A percentile compares a stretch with the other conserved stretches of the same genome.
Evolutionary conservation across 306 rosid genomes (phyloP).

Genomic region (Cyamopsis tetragonoloba): DNA sequence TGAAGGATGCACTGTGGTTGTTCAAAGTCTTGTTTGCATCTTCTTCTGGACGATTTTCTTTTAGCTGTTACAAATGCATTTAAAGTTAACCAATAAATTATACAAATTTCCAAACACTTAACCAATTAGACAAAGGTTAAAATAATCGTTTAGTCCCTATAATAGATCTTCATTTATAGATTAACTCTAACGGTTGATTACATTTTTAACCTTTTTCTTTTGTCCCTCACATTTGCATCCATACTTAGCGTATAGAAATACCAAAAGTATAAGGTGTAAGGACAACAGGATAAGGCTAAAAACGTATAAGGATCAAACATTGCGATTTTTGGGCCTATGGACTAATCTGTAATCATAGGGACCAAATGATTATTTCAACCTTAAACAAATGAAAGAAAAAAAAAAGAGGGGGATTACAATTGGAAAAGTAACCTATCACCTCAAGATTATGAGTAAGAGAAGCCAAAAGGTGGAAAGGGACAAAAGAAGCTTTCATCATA

Average conservation of each 20-base stretch:
- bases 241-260: too few species aligned
- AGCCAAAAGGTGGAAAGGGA: conserved; percentile 75
- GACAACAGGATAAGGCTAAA: too few species aligned
- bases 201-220: too few species aligned
- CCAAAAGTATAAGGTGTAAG: too few species aligned
- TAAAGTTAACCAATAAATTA: background rate
- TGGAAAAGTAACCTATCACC: conserved; percentile 31
- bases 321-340: too few species aligned
- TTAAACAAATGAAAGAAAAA: background rate
- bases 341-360: too few species aligned
- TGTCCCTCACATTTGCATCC: too few species aligned
- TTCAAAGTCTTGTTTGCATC: conserved; percentile 43
- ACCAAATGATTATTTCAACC: too few species aligned
- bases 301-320: too few species aligned
- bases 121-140: background rate
- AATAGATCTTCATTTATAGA: too few species aligned
- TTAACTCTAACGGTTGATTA: too few species aligned
- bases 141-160: too few species aligned
- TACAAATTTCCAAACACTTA: background rate
- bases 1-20: conserved; percentile 32
- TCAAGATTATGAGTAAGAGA: conserved; percentile 56
- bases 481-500: conserved; percentile 80
- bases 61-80: conserved; percentile 38
- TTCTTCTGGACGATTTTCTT: conserved; percentile 44
- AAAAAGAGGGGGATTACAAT: background rate